Percentiles rank a stretch among this genome's conserved stretches.
Evolutionary conservation across 129 eudicot species (phyloP).

Genomic region (Pittosporum tobira): DNA sequence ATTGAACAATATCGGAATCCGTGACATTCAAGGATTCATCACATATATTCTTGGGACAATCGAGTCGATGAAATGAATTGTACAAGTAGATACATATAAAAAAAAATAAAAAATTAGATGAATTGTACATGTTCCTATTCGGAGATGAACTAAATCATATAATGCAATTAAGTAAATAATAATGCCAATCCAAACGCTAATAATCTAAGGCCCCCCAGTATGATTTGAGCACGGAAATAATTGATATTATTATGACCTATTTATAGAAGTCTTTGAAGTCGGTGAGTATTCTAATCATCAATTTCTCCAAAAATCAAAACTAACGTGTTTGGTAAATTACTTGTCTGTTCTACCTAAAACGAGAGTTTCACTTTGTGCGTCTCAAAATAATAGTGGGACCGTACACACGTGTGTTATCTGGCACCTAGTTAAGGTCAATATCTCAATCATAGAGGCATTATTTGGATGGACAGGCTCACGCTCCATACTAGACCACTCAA

Average conservation of each 20-base stretch:
- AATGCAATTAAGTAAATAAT: not conserved
- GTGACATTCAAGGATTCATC: not conserved
- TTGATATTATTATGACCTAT: not conserved
- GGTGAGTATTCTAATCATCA: not conserved
- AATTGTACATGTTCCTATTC: too few relatives aligned
- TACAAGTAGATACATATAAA: too few relatives aligned
- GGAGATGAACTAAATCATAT: too few relatives aligned
- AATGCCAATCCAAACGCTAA: not conserved
- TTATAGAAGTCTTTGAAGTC: not conserved
- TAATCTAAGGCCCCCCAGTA: not conserved
- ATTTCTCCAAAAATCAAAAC: not conserved
- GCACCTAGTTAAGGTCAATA: slow-evolving; percentile 59
- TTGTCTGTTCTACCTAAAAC: too few relatives aligned
- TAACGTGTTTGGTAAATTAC: not conserved
- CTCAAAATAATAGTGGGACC: slow-evolving; percentile 9
- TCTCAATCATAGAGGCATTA: slow-evolving; percentile 70
- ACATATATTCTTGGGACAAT: too few relatives aligned
- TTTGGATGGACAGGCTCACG: slow-evolving; percentile 31
- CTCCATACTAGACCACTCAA: slow-evolving; percentile 33
- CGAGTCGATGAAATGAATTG: slow-evolving; percentile 7
- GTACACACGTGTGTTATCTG: slow-evolving; percentile 48
- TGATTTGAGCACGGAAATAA: slow-evolving; percentile 7
- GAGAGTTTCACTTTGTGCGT: not conserved
- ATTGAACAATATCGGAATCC: not conserved
- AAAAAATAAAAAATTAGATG: too few relatives aligned